Evolutionary conservation across 1,284 basidiomycete species (phyloP), one percentile per base, ranked within the genome.

Genomic region (Heliocybe sulcata): DNA sequence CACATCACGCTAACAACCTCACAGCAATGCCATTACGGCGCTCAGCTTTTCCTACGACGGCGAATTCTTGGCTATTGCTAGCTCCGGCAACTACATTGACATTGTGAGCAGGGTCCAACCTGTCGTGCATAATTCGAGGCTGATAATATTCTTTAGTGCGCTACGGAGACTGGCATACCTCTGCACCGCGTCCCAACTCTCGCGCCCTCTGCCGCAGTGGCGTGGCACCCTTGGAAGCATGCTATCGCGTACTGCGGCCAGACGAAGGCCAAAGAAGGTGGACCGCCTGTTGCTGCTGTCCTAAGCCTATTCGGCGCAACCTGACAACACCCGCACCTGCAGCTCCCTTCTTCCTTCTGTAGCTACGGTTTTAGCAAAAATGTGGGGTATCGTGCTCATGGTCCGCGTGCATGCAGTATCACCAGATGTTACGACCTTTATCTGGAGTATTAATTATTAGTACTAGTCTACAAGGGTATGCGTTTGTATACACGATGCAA

Each of bases 11-110:
- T 48, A 45, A 60, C 47, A 6, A 52, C 56, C 35, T 35, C n/a
- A 51, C 58, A 91, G 89, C 55, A 74, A 88, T 61, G 75, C 80
- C 25, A 84, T 90, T 60, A 87, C 79, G 56, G 75, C 79, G n/a
- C 66, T 91, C n/a, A 87, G 85, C 63, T 91, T 90, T 72, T 90
- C 87, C 3, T 76, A 83, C 58, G 88, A 90, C 59, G 88, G 88
- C 35, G 89, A 91, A 71, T 90, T 85, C 63, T 66, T 90, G 26
- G 88, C 88, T 8, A 83, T 90, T 51, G 83, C 86, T 2, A 87
- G 74, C 57, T 73, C 78, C 4, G 87, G 85, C n/a, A 70, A 71
- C 19, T 89, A 88, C 59, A 83, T 91, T 56, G 87, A 90, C 58
- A 87, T 91, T 51, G 88, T 90, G 59, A 56, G 77, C 64, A 19